These are phyloP conservation scores for Pouteria glomerata DNA, from an alignment of 148 eudicot species.

Conservation along the genomic window DNA sequence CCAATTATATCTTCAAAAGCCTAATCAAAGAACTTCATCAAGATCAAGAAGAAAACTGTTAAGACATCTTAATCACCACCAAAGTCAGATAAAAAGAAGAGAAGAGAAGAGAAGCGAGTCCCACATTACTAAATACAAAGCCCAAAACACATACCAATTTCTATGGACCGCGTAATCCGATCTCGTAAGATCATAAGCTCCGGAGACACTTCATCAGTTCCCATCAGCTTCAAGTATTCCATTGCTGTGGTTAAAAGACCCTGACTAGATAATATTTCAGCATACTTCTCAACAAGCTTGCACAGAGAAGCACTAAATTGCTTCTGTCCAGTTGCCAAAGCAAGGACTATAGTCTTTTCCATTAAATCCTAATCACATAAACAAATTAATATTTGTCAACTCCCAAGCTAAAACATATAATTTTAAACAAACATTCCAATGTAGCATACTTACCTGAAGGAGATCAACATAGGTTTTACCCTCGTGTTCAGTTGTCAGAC, in stretches of 20 bases:
- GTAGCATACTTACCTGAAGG: conserved; percentile 55
- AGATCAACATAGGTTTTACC: conserved; percentile 80
- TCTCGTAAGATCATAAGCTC: conserved; percentile 84
- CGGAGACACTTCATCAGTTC: conserved; percentile 73
- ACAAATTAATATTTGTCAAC: not conserved
- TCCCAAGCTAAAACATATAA: not conserved
- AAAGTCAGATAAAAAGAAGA: too few relatives aligned
- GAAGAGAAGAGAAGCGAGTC: too few relatives aligned
- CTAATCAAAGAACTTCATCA: too few relatives aligned
- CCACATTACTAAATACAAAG: not conserved
- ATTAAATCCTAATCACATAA: conserved; percentile 20
- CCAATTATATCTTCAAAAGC: too few relatives aligned
- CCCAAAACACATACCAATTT: conserved; percentile 43
- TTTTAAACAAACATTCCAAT: not conserved
- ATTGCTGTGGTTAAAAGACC: conserved; percentile 88
- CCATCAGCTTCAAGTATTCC: conserved; percentile 84
- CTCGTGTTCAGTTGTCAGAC: conserved; percentile 56
- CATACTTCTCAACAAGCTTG: conserved; percentile 92
- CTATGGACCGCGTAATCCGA: conserved; percentile 65
- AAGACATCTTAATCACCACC: too few relatives aligned
- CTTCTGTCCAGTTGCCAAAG: conserved; percentile 94
- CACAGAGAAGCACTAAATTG: conserved; percentile 77
- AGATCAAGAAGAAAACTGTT: too few relatives aligned
- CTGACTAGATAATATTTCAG: conserved; percentile 97
- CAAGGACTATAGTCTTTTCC: conserved; percentile 94